phyloP scores from a whole-genome alignment of 2,329 filamentous ascomycete genomes.

The Pleurostoma richardsiae region DNA sequence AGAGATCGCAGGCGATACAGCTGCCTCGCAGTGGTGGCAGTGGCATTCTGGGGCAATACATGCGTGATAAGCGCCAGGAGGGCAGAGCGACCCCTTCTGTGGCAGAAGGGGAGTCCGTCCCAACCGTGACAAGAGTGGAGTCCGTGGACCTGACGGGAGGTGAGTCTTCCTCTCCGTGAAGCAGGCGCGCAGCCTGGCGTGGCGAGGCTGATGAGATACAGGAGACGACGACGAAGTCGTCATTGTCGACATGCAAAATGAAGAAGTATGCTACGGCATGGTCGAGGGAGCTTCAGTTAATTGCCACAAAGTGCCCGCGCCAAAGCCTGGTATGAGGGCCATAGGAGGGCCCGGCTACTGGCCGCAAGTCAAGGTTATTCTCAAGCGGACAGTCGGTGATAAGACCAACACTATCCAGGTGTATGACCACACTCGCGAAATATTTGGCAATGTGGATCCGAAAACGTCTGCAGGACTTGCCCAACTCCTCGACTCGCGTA shows the following conservation, averaged over 20 bases:
- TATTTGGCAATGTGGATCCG: slow-evolving; percentile 72
- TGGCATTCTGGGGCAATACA: slow-evolving; percentile 59
- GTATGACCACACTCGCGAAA: slow-evolving; percentile 63
- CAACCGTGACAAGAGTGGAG: slow-evolving; percentile 24
- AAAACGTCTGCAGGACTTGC: slow-evolving; percentile 63
- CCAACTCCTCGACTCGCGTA: slow-evolving; percentile 65
- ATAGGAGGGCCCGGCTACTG: slow-evolving; percentile 57
- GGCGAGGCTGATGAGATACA: slow-evolving; percentile 3
- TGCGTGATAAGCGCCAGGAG: slow-evolving; percentile 55
- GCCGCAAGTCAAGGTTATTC: slow-evolving; percentile 69
- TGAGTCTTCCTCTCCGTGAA: slow-evolving; percentile 15
- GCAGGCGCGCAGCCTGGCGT: too few species aligned
- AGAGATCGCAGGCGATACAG: slow-evolving; percentile 18
- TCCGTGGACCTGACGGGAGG: slow-evolving; percentile 57
- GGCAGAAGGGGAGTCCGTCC: slow-evolving; percentile 15
- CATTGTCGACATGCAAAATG: slow-evolving; percentile 54
- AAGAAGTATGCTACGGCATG: slow-evolving; percentile 79
- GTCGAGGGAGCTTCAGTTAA: slow-evolving; percentile 63
- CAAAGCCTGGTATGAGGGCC: slow-evolving; percentile 57
- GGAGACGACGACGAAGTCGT: slow-evolving; percentile 53
- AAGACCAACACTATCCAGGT: slow-evolving; percentile 61
- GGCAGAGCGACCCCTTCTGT: slow-evolving; percentile 15
- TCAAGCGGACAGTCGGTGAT: slow-evolving; percentile 55
- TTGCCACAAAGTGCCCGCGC: slow-evolving; percentile 62
- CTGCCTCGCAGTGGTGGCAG: slow-evolving; percentile 30